These are phyloP conservation scores for Odonthalia washingtoniensis DNA, from an alignment of 31 red algal species.

Conservation along the genomic window DNA sequence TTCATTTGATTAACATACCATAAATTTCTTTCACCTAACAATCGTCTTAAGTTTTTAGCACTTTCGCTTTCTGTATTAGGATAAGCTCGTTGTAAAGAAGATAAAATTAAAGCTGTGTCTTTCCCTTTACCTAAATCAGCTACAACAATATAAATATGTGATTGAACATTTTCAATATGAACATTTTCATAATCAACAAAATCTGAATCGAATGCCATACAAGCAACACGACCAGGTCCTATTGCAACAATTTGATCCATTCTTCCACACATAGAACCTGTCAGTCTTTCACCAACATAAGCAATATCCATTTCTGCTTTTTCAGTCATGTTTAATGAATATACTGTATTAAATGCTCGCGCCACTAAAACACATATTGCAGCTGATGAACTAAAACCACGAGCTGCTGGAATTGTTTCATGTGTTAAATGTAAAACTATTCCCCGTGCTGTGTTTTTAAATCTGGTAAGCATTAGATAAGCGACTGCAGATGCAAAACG, in stretches of 20 bases:
- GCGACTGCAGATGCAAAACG: conserved; percentile 44
- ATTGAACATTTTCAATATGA: background rate
- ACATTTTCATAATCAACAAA: conserved; percentile 14
- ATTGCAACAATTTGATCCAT: conserved; percentile 71
- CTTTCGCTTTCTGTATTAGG: conserved; percentile 6
- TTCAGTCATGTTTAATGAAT: conserved; percentile 20
- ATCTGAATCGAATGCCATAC: conserved; percentile 55
- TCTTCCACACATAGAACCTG: conserved; percentile 59
- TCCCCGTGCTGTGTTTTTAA: background rate
- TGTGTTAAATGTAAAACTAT: conserved; percentile 2
- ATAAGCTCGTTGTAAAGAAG: conserved; percentile 47
- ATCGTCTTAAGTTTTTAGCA: conserved; percentile 3
- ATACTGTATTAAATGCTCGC: conserved; percentile 57
- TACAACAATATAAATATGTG: conserved; percentile 54
- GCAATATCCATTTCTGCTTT: conserved; percentile 67
- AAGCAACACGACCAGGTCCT: conserved; percentile 30
- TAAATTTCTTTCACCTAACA: conserved; percentile 48
- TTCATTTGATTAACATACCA: conserved; percentile 39
- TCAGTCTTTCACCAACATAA: conserved; percentile 57
- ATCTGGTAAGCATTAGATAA: conserved; percentile 43
- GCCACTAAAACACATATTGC: conserved; percentile 55
- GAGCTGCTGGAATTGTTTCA: conserved; percentile 31
- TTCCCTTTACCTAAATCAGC: conserved; percentile 48
- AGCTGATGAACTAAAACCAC: conserved; percentile 59
- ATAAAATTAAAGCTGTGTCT: conserved; percentile 58